These are phyloP conservation scores for Cryptosporidium andersoni DNA, from an alignment of 169 alveolate species.

Conservation along the genomic window DNA sequence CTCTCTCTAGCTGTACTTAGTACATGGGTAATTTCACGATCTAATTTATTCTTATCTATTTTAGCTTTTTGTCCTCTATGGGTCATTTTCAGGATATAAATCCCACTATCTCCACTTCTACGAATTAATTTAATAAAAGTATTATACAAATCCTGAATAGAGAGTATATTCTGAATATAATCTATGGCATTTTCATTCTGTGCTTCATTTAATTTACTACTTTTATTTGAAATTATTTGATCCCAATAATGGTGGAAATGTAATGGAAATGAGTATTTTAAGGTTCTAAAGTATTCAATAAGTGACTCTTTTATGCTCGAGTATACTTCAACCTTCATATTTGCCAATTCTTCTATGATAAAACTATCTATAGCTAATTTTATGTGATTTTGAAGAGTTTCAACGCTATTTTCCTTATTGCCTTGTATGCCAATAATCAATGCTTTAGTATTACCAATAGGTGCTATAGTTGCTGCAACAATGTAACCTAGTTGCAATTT, in stretches of 20 bases:
- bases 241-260: conserved; percentile 40
- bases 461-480: conserved; percentile 28
- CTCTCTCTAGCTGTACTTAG: neutral
- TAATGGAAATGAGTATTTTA: conserved; percentile 17
- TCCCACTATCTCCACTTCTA: neutral
- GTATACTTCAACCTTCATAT: conserved; percentile 8
- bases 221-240: conserved; percentile 9
- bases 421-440: conserved; percentile 63
- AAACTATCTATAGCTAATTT: conserved; percentile 9
- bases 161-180: conserved; percentile 37
- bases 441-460: conserved; percentile 25
- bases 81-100: neutral
- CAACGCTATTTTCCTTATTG: conserved; percentile 25
- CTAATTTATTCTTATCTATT: no score
- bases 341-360: conserved; percentile 9
- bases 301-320: conserved; percentile 32
- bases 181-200: conserved; percentile 31
- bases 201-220: neutral
- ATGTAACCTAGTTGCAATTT: conserved; percentile 45
- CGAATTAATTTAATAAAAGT: conserved; percentile 32
- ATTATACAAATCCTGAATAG: conserved; percentile 40
- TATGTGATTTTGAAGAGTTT: conserved; percentile 32
- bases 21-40: no score
- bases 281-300: conserved; percentile 15
- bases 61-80: no score